phyloP scores from a whole-genome alignment of 73 alveolate genomes.

The Uronychia setigera region DNA sequence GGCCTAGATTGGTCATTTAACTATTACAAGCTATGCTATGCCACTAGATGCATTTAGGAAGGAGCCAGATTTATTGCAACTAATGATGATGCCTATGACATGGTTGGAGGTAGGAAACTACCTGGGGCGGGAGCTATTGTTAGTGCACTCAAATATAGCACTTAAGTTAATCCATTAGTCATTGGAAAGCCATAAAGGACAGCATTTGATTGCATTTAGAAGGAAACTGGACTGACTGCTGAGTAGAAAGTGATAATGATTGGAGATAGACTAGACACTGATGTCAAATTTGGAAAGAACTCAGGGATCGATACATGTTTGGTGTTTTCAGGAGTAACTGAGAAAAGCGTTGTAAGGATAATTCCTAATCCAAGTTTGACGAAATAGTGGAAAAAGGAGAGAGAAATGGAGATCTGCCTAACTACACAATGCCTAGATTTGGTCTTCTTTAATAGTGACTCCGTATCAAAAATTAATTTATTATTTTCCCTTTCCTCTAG shows the following conservation, averaged over 20 bases:
- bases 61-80: constrained; percentile 46
- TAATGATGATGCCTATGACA: constrained; percentile 44
- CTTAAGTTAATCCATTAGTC: constrained; percentile 8
- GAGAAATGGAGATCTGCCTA: no score
- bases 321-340: constrained; percentile 86
- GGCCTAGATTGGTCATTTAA: constrained; percentile 62
- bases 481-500: no score
- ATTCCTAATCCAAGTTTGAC: no score
- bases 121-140: constrained; percentile 60
- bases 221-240: constrained; percentile 14
- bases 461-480: no score
- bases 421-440: no score
- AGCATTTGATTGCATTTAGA: constrained; percentile 42
- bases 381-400: no score
- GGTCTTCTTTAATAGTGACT: no score
- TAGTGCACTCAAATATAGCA: background rate
- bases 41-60: constrained; percentile 60
- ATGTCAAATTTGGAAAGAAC: constrained; percentile 74
- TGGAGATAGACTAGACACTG: constrained; percentile 85
- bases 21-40: constrained; percentile 60
- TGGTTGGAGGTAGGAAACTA: constrained; percentile 31
- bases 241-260: constrained; percentile 68
- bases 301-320: constrained; percentile 76
- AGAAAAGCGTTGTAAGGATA: no score
- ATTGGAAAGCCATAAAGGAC: no score